These are phyloP conservation scores for Starmera pachycereana DNA, from an alignment of 805 yeast genomes.

Conservation along the genomic window DNA sequence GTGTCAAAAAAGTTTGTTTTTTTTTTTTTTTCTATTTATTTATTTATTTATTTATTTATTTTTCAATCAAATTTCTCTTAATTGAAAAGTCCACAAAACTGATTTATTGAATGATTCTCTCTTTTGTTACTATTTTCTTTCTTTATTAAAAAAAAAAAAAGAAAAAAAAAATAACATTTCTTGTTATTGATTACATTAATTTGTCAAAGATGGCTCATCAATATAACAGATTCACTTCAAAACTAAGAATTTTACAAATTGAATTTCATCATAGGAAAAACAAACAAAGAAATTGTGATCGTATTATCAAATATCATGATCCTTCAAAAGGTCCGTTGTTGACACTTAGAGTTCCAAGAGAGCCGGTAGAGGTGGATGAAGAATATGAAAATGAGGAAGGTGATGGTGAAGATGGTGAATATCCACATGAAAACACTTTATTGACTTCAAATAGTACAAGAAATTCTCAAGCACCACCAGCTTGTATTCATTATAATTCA, in stretches of 20 bases:
- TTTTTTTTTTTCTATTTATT: too few relatives aligned
- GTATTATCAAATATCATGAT: slow-evolving; percentile 27
- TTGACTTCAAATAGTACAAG: not conserved
- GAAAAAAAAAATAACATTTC: too few relatives aligned
- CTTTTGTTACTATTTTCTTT: too few relatives aligned
- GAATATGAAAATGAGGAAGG: slow-evolving; percentile 2
- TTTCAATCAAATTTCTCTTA: not conserved
- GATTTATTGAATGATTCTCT: too few relatives aligned
- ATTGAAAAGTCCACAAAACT: not conserved
- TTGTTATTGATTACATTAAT: too few relatives aligned
- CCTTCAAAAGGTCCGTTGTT: slow-evolving; percentile 22
- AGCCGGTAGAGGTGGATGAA: slow-evolving; percentile 8
- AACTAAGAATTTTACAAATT: slow-evolving; percentile 23
- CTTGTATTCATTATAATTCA: too few relatives aligned
- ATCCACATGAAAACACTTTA: not conserved
- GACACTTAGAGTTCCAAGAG: slow-evolving; percentile 29
- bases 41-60: too few relatives aligned
- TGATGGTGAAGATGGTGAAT: not conserved
- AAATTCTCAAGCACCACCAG: too few relatives aligned
- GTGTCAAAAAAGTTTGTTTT: not conserved
- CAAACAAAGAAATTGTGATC: slow-evolving; percentile 25
- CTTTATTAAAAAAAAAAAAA: too few relatives aligned
- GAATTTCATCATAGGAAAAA: slow-evolving; percentile 29
- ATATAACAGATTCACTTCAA: slow-evolving; percentile 23
- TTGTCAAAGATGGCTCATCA: not conserved